These are phyloP conservation scores for Pseudonitzschia multiseries DNA, from an alignment of 108 stramenopile species.

Conservation along the genomic window DNA sequence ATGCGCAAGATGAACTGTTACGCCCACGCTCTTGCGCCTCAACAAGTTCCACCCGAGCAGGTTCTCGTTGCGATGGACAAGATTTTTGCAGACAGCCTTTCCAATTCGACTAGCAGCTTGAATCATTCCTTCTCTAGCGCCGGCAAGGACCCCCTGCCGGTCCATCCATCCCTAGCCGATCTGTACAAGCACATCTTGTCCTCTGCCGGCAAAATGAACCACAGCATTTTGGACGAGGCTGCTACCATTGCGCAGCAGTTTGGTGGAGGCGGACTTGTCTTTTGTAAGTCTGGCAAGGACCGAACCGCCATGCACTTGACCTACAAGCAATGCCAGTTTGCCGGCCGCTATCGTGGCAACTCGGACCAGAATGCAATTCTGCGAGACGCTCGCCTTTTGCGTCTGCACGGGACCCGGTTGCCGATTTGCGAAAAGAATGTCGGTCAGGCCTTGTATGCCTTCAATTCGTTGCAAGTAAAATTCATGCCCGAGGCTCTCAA, in stretches of 20 bases:
- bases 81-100: slow-evolving; percentile 6
- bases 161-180: slow-evolving; percentile 62
- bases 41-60: slow-evolving; percentile 30
- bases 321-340: slow-evolving; percentile 83
- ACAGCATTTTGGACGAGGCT: slow-evolving; percentile 83
- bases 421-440: slow-evolving; percentile 93
- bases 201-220: slow-evolving; percentile 83
- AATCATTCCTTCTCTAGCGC: neutral
- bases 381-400: slow-evolving; percentile 65
- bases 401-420: slow-evolving; percentile 85
- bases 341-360: slow-evolving; percentile 48
- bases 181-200: slow-evolving; percentile 67
- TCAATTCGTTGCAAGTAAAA: slow-evolving; percentile 84
- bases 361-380: slow-evolving; percentile 30
- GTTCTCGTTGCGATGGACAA: slow-evolving; percentile 17
- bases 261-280: slow-evolving; percentile 77
- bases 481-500: slow-evolving; percentile 89
- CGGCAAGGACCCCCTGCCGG: slow-evolving; percentile 28
- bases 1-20: slow-evolving; percentile 85
- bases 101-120: neutral
- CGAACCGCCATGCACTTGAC: slow-evolving; percentile 94
- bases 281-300: slow-evolving; percentile 95
- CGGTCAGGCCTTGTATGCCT: slow-evolving; percentile 87
- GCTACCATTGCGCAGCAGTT: slow-evolving; percentile 66
- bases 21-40: slow-evolving; percentile 65